Percentiles rank a stretch among this genome's conserved stretches.
phyloP scores from a whole-genome alignment of 129 eudicot species.

The Flaveria ramosissima region DNA sequence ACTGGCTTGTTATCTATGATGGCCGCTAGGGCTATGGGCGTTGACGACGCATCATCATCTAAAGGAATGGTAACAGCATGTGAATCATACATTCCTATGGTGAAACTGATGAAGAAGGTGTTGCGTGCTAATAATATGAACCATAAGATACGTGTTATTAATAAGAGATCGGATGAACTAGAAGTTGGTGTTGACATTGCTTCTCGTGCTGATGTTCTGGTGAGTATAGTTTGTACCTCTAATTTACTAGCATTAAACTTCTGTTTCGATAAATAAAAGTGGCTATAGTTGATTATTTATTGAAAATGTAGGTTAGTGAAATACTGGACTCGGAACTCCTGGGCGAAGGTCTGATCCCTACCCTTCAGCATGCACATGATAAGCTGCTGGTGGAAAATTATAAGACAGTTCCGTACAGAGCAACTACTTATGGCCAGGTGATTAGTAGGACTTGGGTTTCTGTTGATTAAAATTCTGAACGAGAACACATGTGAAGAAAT shows the following conservation, averaged over 20 bases:
- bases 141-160: conserved; percentile 52
- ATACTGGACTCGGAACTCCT: conserved; percentile 85
- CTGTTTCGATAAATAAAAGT: not conserved
- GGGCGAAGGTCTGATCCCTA: conserved; percentile 95
- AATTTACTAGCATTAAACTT: conserved; percentile 1
- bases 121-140: conserved; percentile 76
- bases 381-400: conserved; percentile 70
- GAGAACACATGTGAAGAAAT: conserved; percentile 15
- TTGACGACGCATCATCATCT: conserved; percentile 22
- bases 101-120: conserved; percentile 82
- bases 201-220: conserved; percentile 84
- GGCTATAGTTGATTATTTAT: not conserved
- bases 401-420: conserved; percentile 74
- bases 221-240: conserved; percentile 39
- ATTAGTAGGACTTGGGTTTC: not conserved
- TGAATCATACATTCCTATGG: conserved; percentile 98
- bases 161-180: conserved; percentile 82
- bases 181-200: conserved; percentile 72
- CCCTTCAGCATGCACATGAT: conserved; percentile 91
- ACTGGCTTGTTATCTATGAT: conserved; percentile 96
- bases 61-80: conserved; percentile 75
- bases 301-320: conserved; percentile 73
- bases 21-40: conserved; percentile 81
- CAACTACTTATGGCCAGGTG: conserved; percentile 85
- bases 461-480: not conserved